Evolutionary conservation across 2,329 filamentous ascomycete species (phyloP).

Genomic region (Cladorrhinum sp.): DNA sequence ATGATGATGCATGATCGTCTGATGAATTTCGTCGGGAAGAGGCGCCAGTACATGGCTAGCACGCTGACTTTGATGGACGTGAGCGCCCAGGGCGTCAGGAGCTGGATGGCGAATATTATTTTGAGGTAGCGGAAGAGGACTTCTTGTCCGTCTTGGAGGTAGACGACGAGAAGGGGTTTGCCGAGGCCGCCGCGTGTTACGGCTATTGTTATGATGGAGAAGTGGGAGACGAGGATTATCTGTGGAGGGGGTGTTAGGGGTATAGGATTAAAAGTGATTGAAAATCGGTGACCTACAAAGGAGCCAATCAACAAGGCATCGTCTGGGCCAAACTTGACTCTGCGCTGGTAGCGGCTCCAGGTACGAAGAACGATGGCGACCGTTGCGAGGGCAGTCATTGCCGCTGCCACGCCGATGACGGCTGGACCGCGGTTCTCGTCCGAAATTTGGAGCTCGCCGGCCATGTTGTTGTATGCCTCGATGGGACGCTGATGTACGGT

Average conservation of each 20-base stretch:
- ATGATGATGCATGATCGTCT: background rate
- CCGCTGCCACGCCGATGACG: background rate
- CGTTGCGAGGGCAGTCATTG: background rate
- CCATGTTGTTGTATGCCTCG: background rate
- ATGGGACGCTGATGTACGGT: no score
- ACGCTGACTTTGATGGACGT: background rate
- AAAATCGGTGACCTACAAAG: background rate
- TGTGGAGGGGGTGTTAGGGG: background rate
- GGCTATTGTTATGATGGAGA: background rate
- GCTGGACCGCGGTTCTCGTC: background rate
- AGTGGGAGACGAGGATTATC: background rate
- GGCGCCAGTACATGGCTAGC: background rate
- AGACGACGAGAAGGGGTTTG: background rate
- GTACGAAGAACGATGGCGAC: background rate
- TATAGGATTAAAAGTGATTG: no score
- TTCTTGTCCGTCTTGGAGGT: background rate
- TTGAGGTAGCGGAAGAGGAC: background rate
- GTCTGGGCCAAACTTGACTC: background rate
- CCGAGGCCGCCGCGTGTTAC: background rate
- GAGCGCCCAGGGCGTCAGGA: background rate
- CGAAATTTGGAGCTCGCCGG: background rate
- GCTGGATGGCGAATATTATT: background rate
- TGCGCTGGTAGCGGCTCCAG: background rate
- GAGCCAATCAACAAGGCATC: background rate
- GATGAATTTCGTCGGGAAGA: background rate